Base-by-base conservation (phyloP, 768 basidiomycete species). In the Pulveroboletus ravenelii region DNA sequence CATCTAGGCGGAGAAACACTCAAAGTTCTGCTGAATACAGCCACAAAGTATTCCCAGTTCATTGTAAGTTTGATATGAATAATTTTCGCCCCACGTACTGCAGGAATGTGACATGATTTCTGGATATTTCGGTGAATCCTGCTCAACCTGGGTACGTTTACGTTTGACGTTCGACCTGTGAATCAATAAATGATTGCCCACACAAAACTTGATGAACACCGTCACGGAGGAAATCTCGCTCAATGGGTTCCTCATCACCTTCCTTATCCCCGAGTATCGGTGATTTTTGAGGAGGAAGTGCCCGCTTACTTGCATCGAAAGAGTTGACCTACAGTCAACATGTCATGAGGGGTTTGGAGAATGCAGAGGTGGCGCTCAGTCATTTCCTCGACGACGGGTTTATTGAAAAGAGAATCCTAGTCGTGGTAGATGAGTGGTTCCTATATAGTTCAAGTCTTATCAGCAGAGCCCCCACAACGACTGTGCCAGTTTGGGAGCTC, bases 311-410 rank as follows among this genome's bases (percentile, higher is more conserved):
- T 13, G 74, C 71, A 3, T 68, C 62, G 9, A 79, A 79, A 6
- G 71, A 79, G 54, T 53, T 80, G 45, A 76, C 72, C 55, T 70
- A 73, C 52, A 62, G 54, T 5, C 80, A 83, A 51, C 72, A 80
- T 39, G 48, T 79, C 1, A 70, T 61, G 6, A 62, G n/a, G n/a
- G n/a, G n/a, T n/a, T n/a, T n/a, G n/a, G n/a, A n/a, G n/a, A n/a
- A n/a, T n/a, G n/a, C n/a, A n/a, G n/a, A n/a, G 15, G 34, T 25
- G 10, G 46, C 50, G 6, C 43, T 51, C 1, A 31, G 31, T 1
- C 34, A 13, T 40, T 50, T 58, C 41, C 34, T 52, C n/a, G 45
- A 48, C 20, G 55, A 50, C 15, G 23, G 18, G 7, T 52, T 43
- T 20, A 14, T 14, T 23, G 12, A 20, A 20, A 39, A 58, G 46